Evolutionary conservation across 768 basidiomycete genomes (phyloP), one percentile per base, ranked within the genome.

Genomic region (Rubroboletus satanas): DNA sequence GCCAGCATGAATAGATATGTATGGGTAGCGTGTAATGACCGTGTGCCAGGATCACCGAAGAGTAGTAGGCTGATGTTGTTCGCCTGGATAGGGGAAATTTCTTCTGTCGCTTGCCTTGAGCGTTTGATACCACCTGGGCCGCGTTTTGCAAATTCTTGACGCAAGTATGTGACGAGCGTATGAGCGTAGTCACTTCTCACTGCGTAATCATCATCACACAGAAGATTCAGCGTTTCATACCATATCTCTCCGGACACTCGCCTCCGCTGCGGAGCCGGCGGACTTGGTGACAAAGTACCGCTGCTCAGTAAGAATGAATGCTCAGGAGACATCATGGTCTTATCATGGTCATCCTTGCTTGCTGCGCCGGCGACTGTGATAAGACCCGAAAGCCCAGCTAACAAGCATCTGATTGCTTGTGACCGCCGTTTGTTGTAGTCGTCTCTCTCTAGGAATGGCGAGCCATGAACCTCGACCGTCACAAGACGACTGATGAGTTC

Each of bases 171-270:
- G 4, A 88, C 72, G n/a, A 97, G 71, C 5, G 85, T 82, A 36
- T 79, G 74, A 1, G 85, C 80, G 66, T 93, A 95, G 59, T 90
- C 88, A 12, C 82, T 80, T 52, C 94, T 84, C 21, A 95, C 84
- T n/a, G 81, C 74, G 62, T 82, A 86, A 53, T 91, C 85, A 12
- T 73, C 69, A 66, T 96, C 92, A 66, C 92, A 95, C 5, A 96
- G 71, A 28, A 97, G 76, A 45, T 86, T 87, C 42, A 96, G 70
- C 2, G 90, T 94, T 57, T 96, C 93, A 66, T 93, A 90, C 93
- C 93, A 96, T 33, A 88, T 81, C 65, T 93, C 92, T 29, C 88
- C 86, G 4, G 87, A 77, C 32, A 97, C 80, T 57, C 78, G 78
- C 10, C 83, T 84, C 54, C 90, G 75, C 49, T 83, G 78, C n/a